Evolutionary conservation across 805 yeast genomes (phyloP).

Genomic region (Yarrowia divulgata): DNA sequence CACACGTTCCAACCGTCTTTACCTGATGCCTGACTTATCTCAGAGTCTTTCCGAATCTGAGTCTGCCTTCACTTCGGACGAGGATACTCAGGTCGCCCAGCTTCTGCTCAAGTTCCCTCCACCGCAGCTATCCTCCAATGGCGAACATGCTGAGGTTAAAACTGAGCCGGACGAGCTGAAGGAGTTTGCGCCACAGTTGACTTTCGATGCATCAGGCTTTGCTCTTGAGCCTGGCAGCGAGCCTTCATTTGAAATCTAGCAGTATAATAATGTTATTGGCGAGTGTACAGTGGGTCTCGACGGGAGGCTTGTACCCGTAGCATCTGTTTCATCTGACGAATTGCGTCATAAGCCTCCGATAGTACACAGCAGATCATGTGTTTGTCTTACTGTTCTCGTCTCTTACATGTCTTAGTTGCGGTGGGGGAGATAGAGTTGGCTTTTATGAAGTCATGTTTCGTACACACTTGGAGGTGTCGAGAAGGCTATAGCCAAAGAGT

Average conservation of each 20-base stretch:
- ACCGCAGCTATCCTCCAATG: constrained; percentile 7
- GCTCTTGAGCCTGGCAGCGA: constrained; percentile 22
- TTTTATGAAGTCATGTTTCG: not conserved
- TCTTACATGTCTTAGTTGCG: constrained; percentile 11
- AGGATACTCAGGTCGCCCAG: constrained; percentile 11
- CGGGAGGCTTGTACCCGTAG: not conserved
- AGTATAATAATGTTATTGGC: not conserved
- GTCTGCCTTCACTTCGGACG: constrained; percentile 17
- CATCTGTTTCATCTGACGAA: not conserved
- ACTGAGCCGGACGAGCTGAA: constrained; percentile 13
- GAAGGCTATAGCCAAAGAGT: not conserved
- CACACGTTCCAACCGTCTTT: not conserved
- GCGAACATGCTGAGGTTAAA: constrained; percentile 3
- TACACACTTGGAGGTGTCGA: not conserved
- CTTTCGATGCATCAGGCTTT: constrained; percentile 23
- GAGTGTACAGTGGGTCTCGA: not conserved
- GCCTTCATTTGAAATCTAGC: constrained; percentile 22
- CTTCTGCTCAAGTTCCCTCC: constrained; percentile 17
- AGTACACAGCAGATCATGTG: not conserved
- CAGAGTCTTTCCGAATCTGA: constrained; percentile 29
- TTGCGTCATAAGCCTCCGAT: not conserved
- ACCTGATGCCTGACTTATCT: constrained; percentile 13
- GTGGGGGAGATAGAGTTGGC: constrained; percentile 15
- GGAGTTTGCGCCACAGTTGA: constrained; percentile 33
- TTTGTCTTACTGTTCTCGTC: constrained; percentile 4